Evolutionary conservation across 176 grass and related monocot species (phyloP), one percentile per base, ranked within the genome.

Genomic region (Carex cristatella): DNA sequence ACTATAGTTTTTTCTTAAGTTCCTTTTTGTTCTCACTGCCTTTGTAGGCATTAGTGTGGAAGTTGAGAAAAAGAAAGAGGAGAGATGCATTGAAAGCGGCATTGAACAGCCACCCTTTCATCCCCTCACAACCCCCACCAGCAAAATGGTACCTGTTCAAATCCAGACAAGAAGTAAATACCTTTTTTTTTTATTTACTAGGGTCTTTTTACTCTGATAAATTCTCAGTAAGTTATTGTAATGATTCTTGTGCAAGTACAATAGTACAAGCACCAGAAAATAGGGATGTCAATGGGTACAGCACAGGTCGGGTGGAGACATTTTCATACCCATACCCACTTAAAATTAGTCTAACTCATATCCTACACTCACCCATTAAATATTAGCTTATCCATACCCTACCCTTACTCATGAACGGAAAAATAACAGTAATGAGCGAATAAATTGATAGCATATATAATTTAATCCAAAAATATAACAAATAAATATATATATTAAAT

Each of bases 1-100:
- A 61, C 42, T 83, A 66, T 83, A 68, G 64, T 57, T 35, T 63
- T 55, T 79, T 46, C 27, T 83, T 55, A 40, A n/a, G 63, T 66
- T 83, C 83, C 44, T 84, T 88, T 42, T 87, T 90, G 15, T 80
- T 77, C 83, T 88, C 91, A 61, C 85, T 84, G 55, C 86, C 85
- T 61, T 81, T 74, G 57, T 95, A 98, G 42, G 93, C 88, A 7
- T 84, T 88, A 38, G 81, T 83, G 65, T 94, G 96, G 86, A 95
- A 98, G 42, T 95, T 80, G 83, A 95, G 83, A 89, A 98, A 98
- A 78, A 98, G 91, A 59, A 84, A 83, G 53, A 95, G 89, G 4
- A 98, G 88, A 38, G 93, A 98, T 1, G 88, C 93, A 40, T 98
- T 95, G 89, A 95, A 98, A 57, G 86, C 87, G n/a, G 91, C 95